Evolutionary conservation across 805 yeast species (phyloP).

Genomic region (Pichia rugopelliculosa): DNA sequence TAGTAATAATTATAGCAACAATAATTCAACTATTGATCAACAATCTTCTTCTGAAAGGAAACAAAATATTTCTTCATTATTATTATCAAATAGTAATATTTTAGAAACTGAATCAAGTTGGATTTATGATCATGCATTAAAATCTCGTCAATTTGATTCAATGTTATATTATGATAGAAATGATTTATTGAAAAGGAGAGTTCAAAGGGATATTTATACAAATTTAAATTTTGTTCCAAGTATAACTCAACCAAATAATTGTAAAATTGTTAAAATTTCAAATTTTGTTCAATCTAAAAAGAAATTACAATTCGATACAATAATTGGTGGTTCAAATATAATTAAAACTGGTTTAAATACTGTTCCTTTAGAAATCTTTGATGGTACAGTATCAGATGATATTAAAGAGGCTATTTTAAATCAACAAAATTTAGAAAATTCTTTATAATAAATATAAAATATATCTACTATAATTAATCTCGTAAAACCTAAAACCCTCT

Average conservation of each 20-base stretch:
- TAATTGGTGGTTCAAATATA: slow-evolving; percentile 28
- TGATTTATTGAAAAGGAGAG: slow-evolving; percentile 42
- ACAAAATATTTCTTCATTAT: slow-evolving; percentile 4
- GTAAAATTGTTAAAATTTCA: slow-evolving; percentile 21
- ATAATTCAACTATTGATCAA: slow-evolving; percentile 11
- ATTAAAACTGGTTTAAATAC: slow-evolving; percentile 59
- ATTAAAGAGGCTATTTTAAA: slow-evolving; percentile 50
- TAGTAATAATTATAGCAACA: too few relatives aligned
- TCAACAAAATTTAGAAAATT: slow-evolving; percentile 50
- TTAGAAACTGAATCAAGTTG: slow-evolving; percentile 34
- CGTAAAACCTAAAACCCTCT: too few relatives aligned
- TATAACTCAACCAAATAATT: slow-evolving; percentile 58
- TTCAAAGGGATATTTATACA: slow-evolving; percentile 74
- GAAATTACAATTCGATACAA: slow-evolving; percentile 39
- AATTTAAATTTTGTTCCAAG: slow-evolving; percentile 72
- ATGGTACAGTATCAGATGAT: slow-evolving; percentile 49
- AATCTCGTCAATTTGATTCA: slow-evolving; percentile 65
- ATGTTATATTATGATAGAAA: slow-evolving; percentile 51
- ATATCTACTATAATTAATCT: too few relatives aligned
- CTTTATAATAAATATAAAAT: slow-evolving; percentile 1
- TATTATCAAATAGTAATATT: slow-evolving; percentile 7
- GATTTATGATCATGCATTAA: slow-evolving; percentile 79
- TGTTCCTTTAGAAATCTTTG: slow-evolving; percentile 53
- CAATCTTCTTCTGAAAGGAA: slow-evolving; percentile 5
- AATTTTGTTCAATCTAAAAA: slow-evolving; percentile 26